Evolutionary conservation across 2,329 filamentous ascomycete genomes (phyloP), one percentile per base, ranked within the genome.

Genomic region (Coniochaeta ligniaria): DNA sequence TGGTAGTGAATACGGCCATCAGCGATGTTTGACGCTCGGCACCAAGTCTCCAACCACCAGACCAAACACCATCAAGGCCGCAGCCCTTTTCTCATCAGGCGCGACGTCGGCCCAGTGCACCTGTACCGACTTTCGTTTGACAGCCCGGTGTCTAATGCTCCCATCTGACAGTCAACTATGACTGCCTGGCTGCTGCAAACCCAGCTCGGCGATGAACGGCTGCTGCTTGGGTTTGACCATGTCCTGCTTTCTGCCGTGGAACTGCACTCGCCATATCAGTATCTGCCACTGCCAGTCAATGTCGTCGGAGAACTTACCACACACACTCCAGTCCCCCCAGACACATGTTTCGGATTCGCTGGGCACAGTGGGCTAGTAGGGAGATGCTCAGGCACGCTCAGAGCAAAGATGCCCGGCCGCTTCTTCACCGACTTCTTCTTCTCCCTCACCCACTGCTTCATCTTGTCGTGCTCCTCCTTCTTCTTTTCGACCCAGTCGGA

Each of bases 301-400:
- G 43, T 12, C 20, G 20, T 24, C 5, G 12, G 38, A n/a, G 5
- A 57, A 66, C 69, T 66, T 58, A 69, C 68, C 45, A 83, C 79
- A 60, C 81, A 83, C 3, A 83, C 62, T 0, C 78, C 80, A 6
- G 72, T 76, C 5, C 80, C 79, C n/a, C 76, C 73, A 16, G 75
- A 75, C 59, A 67, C 66, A 60, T 80, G 76, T 45, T 72, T 76
- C 50, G 69, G 68, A 66, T 83, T 81, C 9, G 79, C 70, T 2
- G 81, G 81, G 60, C 81, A 83, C 71, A 82, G 75, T 17, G 80
- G 80, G 65, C 80, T 83, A 60, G 63, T 78, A 35, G 80, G 78
- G 8, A 81, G 69, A 63, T 83, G 81, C 63, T 83, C 78, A 1
- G 80, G 78, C 12, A 83, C 63, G 55, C 81, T 74, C 61, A 83